Base-by-base conservation (phyloP, 2,329 filamentous ascomycete species). In the Simplicillium aogashimaense region DNA sequence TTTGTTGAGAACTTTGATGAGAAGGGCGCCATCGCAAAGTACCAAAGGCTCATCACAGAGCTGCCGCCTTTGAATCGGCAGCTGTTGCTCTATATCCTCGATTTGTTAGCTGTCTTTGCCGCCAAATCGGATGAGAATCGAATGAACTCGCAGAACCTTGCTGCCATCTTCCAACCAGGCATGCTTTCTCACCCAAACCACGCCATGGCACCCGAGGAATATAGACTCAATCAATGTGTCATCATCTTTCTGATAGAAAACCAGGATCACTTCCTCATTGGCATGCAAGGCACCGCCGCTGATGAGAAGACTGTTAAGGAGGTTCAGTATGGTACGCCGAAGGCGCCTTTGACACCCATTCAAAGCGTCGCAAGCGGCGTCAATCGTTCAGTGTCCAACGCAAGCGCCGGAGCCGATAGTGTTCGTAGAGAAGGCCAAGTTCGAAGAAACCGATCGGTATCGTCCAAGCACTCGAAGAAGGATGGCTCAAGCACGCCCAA, bases 281-380 rank as follows among this genome's bases (percentile, higher is more conserved):
- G 92, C 41, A 98, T 98, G 92, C 86, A 88, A 56, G 92, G 92
- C 35, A 95, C 89, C n/a, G 89, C 80, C n/a, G 86, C 89, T n/a
- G 89, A 95, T 56, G 86, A 94, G 56, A 81, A 74, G 55, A 81
- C 76, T 1, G 73, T 74, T 50, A 67, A 75, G 50, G 73, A 76
- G 50, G 73, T 82, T 34, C 70, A 79, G 47, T 81, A 89, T 54
- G 86, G 84, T 42, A 83, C 83, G 3, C 74, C 71, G 59, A 50
- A 61, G 54, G 48, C 45, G 10, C 54, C 59, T 16, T 38, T 52
- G 29, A 76, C 75, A 47, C 64, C 73, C 43, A 66, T 64, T 57
- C 50, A 72, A 59, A 55, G 67, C 59, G 53, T 49, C 13, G 49
- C 61, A 58, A 43, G 69, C 60, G 68, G 71, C 30, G 56, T 94